Conservation (phyloP, 2,329 filamentous ascomycete species). For the Cladosporium sp. region DNA sequence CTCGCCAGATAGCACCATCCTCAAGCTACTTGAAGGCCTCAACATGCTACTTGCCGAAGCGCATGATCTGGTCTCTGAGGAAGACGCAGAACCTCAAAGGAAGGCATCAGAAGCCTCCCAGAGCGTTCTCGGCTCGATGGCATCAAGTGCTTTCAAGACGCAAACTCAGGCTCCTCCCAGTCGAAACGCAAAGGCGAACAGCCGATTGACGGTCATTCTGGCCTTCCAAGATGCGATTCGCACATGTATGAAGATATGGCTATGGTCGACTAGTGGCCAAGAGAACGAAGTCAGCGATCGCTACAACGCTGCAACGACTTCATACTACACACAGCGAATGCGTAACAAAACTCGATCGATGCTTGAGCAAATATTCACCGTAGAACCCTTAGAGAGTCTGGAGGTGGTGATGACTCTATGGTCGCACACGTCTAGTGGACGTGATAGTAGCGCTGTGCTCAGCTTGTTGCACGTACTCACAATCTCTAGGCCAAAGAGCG, state of each 20-base stretch:
- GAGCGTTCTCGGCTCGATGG: slow-evolving; percentile 55
- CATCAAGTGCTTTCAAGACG: slow-evolving; percentile 82
- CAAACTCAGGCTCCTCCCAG: slow-evolving; percentile 65
- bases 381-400: slow-evolving; percentile 88
- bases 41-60: slow-evolving; percentile 86
- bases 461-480: slow-evolving; percentile 88
- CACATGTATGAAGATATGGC: slow-evolving; percentile 92
- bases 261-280: slow-evolving; percentile 73
- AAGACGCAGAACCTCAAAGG: slow-evolving; percentile 68
- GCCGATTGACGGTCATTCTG: slow-evolving; percentile 87
- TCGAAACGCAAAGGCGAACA: slow-evolving; percentile 87
- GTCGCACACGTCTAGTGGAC: slow-evolving; percentile 54
- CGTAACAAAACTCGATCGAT: slow-evolving; percentile 84
- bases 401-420: slow-evolving; percentile 89
- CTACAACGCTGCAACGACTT: slow-evolving; percentile 67
- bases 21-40: slow-evolving; percentile 74
- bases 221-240: slow-evolving; percentile 95
- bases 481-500: slow-evolving; percentile 84
- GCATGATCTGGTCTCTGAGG: slow-evolving; percentile 76
- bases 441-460: slow-evolving; percentile 62
- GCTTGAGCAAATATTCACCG: slow-evolving; percentile 87
- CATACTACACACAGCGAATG: slow-evolving; percentile 90
- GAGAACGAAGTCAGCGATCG: slow-evolving; percentile 61
- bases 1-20: slow-evolving; percentile 30
- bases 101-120: slow-evolving; percentile 15